phyloP scores from a whole-genome alignment of 805 yeast genomes.

The Yarrowia sp. region DNA sequence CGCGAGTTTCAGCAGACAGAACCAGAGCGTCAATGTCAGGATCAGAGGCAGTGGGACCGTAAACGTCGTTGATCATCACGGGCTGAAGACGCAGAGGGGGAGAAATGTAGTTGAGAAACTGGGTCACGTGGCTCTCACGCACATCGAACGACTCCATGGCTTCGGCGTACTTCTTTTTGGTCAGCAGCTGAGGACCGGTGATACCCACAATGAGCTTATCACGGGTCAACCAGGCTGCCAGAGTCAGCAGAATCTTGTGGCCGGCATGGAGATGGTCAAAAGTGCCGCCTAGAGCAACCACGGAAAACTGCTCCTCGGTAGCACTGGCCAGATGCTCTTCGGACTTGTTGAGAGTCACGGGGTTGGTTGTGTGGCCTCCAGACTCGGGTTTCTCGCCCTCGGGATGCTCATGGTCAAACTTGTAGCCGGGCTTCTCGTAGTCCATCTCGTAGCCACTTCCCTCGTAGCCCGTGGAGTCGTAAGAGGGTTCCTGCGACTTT shows the following conservation, averaged over 20 bases:
- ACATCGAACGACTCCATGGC: conserved; percentile 63
- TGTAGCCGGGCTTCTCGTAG: conserved; percentile 30
- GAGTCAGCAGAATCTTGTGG: conserved; percentile 81
- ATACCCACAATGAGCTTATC: conserved; percentile 75
- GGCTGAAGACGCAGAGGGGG: conserved; percentile 60
- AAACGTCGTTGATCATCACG: conserved; percentile 76
- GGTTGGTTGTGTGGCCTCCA: conserved; percentile 2
- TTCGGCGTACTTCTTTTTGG: conserved; percentile 75
- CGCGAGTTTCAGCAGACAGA: conserved; percentile 77
- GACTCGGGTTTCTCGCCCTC: conserved; percentile 9
- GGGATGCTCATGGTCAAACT: conserved; percentile 35
- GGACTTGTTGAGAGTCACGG: conserved; percentile 20
- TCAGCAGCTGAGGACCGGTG: conserved; percentile 75
- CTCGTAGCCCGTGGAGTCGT: conserved; percentile 18
- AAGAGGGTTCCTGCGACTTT: conserved; percentile 4
- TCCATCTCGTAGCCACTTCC: conserved; percentile 35
- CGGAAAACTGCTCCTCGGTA: conserved; percentile 42
- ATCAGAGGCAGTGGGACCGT: conserved; percentile 90
- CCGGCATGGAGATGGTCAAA: conserved; percentile 97
- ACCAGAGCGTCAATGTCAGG: conserved; percentile 79
- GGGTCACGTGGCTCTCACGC: conserved; percentile 58
- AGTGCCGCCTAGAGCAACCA: conserved; percentile 84
- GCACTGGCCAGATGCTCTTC: conserved; percentile 35
- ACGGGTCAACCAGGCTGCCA: conserved; percentile 68
- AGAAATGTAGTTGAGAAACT: conserved; percentile 59